phyloP scores from a whole-genome alignment of 148 eudicot genomes.

The Linanthus parryae region DNA sequence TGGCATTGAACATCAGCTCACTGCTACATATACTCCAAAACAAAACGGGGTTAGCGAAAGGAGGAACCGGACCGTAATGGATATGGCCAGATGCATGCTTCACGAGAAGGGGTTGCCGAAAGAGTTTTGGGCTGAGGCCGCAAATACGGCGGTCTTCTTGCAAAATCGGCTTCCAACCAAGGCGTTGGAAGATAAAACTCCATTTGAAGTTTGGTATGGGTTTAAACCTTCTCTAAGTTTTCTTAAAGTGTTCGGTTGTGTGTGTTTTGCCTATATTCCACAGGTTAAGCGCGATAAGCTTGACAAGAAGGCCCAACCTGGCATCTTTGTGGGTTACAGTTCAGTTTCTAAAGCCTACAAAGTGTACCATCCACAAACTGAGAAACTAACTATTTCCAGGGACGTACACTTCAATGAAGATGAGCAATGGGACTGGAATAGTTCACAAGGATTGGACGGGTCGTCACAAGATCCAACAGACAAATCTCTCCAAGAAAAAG shows the following conservation, averaged over 20 bases:
- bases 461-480: neutral
- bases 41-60: conserved; percentile 1
- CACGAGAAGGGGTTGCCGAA: neutral
- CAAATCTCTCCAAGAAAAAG: neutral
- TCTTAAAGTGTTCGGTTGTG: neutral
- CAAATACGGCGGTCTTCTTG: neutral
- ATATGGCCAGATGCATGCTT: neutral
- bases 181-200: neutral
- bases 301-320: neutral
- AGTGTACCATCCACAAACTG: neutral
- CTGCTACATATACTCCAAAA: neutral
- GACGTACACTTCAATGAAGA: conserved; percentile 1
- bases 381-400: neutral
- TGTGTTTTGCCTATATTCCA: neutral
- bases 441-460: neutral
- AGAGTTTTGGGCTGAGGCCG: neutral
- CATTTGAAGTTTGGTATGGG: neutral
- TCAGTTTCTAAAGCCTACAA: neutral
- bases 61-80: neutral
- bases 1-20: neutral
- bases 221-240: neutral
- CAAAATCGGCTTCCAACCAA: neutral
- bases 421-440: neutral
- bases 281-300: neutral
- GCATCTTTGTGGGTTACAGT: conserved; percentile 1